phyloP scores from a whole-genome alignment of 768 basidiomycete species.

The Sporobolomyces phaffii region DNA sequence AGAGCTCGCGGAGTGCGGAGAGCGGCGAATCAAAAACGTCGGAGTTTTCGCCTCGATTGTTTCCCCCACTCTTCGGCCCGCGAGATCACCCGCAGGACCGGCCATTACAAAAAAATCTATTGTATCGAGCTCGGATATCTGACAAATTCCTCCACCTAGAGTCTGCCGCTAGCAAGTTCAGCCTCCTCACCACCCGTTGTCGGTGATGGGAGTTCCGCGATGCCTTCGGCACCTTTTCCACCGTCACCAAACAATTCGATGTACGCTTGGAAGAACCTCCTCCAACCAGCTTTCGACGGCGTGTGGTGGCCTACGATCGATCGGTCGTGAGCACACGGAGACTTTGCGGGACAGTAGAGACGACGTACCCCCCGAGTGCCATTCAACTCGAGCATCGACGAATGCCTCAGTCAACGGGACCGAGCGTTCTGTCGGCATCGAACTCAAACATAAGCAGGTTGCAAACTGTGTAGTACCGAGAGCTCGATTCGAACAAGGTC shows the following conservation, averaged over 20 bases:
- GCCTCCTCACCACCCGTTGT: neutral
- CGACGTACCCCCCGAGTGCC: conserved; percentile 65
- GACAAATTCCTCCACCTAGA: neutral
- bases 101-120: too few species aligned
- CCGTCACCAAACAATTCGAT: conserved; percentile 37
- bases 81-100: too few species aligned
- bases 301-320: conserved; percentile 85
- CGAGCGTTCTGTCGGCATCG: conserved; percentile 59
- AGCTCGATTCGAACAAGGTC: too few species aligned
- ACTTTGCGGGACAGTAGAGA: neutral
- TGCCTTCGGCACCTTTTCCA: neutral
- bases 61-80: too few species aligned
- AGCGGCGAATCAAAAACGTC: too few species aligned
- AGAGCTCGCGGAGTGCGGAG: too few species aligned
- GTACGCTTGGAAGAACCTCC: conserved; percentile 66
- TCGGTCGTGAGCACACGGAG: too few species aligned
- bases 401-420: conserved; percentile 56
- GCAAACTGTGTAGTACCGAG: conserved; percentile 44
- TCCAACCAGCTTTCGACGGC: conserved; percentile 69
- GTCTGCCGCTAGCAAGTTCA: conserved; percentile 8
- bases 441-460: too few species aligned
- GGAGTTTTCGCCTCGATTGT: too few species aligned
- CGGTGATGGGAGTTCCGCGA: conserved; percentile 16
- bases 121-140: too few species aligned
- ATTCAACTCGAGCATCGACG: conserved; percentile 59